Evolutionary conservation across 345 rosid species (phyloP), one percentile per base, ranked within the genome.

Genomic region (Balakata baccata): DNA sequence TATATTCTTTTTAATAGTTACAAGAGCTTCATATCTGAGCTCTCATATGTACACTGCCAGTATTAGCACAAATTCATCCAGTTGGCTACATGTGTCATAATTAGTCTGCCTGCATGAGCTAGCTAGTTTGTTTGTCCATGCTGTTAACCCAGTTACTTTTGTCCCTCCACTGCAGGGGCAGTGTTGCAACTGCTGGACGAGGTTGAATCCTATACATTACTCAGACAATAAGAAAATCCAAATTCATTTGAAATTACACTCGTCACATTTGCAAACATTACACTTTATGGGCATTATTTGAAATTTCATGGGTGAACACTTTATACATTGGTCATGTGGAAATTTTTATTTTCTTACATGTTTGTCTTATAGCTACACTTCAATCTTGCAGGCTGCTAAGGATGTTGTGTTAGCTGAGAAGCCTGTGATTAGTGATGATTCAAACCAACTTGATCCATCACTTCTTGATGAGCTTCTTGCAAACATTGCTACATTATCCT

Each of bases 401-500:
- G 54, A 50, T 50, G 54, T 50, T 50, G 16, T 11, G 54, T 50
- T 50, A 50, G 13, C 54, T 11, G 54, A 50, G 54, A 50, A 50
- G 54, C 54, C 54, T 50, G 16, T 50, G 54, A 50, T 50, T 50
- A 50, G 16, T 16, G 54, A 10, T 50, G 54, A 50, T 50, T 50
- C 54, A 50, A 50, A 50, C 54, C 54, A 0, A 16, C 54, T 50
- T 50, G 18, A 50, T 11, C 54, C 54, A 70, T 50, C 54, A 50
- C 54, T 50, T 50, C 16, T 50, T 11, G 16, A 50, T 50, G 54
- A 50, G 54, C 54, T 50, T 50, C 54, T 50, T 50, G 54, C 54
- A 7, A 50, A 50, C 54, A 50, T 50, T 50, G 18, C 18, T 16
- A 50, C 54, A 50, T 82, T 96, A 81, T 91, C 99, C 45, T 96